Percentiles rank a stretch among this genome's conserved stretches.
These are phyloP conservation scores for Catunica adiposa DNA, from an alignment of 2,329 filamentous ascomycete species.

Conservation along the genomic window DNA sequence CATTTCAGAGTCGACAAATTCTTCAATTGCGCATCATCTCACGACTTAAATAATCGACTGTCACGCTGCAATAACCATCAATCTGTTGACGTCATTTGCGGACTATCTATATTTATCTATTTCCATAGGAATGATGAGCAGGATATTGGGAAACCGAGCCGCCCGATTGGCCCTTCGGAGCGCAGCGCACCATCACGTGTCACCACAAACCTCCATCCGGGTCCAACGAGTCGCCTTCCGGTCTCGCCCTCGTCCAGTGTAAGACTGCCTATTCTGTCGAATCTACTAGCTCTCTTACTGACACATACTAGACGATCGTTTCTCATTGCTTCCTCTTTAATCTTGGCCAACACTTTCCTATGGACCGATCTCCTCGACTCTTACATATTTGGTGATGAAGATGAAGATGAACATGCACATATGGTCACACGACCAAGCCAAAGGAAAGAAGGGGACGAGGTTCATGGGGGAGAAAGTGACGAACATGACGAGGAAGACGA, in stretches of 20 bases:
- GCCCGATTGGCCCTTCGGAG: slow-evolving; percentile 11
- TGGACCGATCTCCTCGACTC: slow-evolving; percentile 11
- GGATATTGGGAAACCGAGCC: slow-evolving; percentile 9
- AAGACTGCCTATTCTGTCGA: background rate
- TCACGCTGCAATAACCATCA: no score
- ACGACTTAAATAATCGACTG: no score
- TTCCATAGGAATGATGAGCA: slow-evolving; percentile 4
- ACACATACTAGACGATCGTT: slow-evolving; percentile 4
- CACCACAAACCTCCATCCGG: slow-evolving; percentile 11
- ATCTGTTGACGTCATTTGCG: no score
- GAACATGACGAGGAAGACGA: slow-evolving; percentile 26
- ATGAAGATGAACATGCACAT: slow-evolving; percentile 6
- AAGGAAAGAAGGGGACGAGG: background rate
- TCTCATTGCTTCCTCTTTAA: background rate
- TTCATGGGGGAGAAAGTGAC: slow-evolving; percentile 24
- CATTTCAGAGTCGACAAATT: background rate
- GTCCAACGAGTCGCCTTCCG: slow-evolving; percentile 12
- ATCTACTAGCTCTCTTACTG: background rate
- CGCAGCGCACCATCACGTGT: slow-evolving; percentile 10
- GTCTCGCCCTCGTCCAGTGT: slow-evolving; percentile 11
- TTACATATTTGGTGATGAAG: slow-evolving; percentile 12
- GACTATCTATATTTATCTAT: no score
- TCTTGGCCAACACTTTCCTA: slow-evolving; percentile 6
- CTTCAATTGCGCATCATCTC: no score
- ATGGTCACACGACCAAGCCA: background rate